phyloP scores from a whole-genome alignment of 805 yeast genomes.

The Zygotorulaspora chibaensis region DNA sequence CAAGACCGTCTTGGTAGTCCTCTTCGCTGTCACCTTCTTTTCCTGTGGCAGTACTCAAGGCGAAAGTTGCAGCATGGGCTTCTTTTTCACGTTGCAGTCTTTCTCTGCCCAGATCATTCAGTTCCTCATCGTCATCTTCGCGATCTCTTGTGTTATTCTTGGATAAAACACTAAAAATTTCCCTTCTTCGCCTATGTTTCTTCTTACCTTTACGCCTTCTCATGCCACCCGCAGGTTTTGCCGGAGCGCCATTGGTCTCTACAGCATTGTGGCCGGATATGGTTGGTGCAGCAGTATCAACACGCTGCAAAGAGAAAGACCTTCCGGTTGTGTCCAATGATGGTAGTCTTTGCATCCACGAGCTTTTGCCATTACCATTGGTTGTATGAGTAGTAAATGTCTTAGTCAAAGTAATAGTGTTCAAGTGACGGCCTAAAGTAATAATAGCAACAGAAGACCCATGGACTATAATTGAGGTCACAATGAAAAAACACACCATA shows the following conservation, averaged over 20 bases:
- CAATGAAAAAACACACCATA: constrained; percentile 69
- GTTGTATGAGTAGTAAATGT: constrained; percentile 71
- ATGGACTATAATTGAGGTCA: constrained; percentile 81
- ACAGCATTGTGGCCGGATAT: constrained; percentile 35
- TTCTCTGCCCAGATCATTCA: constrained; percentile 34
- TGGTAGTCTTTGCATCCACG: constrained; percentile 86
- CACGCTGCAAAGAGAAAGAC: constrained; percentile 74
- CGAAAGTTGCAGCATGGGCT: constrained; percentile 43
- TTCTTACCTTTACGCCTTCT: constrained; percentile 43
- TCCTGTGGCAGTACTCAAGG: constrained; percentile 31
- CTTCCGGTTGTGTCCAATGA: constrained; percentile 62
- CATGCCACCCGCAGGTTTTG: constrained; percentile 73
- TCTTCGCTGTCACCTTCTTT: constrained; percentile 17
- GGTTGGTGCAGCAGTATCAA: constrained; percentile 59
- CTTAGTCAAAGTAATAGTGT: constrained; percentile 89
- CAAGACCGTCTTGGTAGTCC: constrained; percentile 1
- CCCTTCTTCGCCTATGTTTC: constrained; percentile 34
- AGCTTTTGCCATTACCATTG: constrained; percentile 49
- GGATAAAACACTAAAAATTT: constrained; percentile 16
- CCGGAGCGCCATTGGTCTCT: constrained; percentile 62
- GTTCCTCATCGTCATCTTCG: constrained; percentile 26
- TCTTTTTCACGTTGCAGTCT: constrained; percentile 40
- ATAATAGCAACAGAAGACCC: constrained; percentile 82
- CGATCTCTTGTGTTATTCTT: constrained; percentile 16
- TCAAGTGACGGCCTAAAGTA: constrained; percentile 77